A percentile compares a stretch with the other conserved stretches of the same genome.
phyloP scores from a whole-genome alignment of 2,329 filamentous ascomycete species.

The Colletotrichum kahawae region DNA sequence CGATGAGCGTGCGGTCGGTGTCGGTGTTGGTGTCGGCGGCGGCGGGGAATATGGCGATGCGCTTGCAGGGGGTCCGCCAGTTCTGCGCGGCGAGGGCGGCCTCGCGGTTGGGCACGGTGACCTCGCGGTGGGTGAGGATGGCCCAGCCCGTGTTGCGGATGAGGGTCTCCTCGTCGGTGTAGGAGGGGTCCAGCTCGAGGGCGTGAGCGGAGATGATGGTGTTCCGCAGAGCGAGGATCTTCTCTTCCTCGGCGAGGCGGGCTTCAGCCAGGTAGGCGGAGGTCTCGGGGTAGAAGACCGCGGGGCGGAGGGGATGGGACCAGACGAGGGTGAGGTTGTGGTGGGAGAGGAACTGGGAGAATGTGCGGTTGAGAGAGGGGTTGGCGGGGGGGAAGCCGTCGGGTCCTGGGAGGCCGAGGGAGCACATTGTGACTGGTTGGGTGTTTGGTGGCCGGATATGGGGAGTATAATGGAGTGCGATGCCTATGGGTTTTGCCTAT shows the following conservation, averaged over 20 bases:
- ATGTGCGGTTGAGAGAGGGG: neutral
- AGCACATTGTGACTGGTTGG: neutral
- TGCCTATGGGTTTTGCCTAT: neutral
- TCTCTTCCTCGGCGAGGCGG: neutral
- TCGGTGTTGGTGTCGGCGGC: neutral
- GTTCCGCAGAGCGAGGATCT: neutral
- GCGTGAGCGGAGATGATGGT: neutral
- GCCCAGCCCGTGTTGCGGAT: neutral
- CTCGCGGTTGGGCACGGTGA: neutral
- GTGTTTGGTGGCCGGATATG: neutral
- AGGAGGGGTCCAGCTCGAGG: neutral
- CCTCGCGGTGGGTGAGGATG: neutral
- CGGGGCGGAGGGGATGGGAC: neutral
- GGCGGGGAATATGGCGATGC: neutral
- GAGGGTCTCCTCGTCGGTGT: neutral
- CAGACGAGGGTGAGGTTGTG: neutral
- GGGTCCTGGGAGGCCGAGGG: neutral
- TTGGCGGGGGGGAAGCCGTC: neutral
- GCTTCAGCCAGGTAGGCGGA: neutral
- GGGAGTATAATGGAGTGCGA: neutral
- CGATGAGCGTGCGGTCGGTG: neutral
- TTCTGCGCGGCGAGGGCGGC: fast-evolving
- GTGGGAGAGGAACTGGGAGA: neutral
- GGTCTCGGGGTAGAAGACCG: neutral
- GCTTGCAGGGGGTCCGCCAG: neutral